phyloP scores from a whole-genome alignment of 257 asterid genomes.

The Cruciata laevipes region DNA sequence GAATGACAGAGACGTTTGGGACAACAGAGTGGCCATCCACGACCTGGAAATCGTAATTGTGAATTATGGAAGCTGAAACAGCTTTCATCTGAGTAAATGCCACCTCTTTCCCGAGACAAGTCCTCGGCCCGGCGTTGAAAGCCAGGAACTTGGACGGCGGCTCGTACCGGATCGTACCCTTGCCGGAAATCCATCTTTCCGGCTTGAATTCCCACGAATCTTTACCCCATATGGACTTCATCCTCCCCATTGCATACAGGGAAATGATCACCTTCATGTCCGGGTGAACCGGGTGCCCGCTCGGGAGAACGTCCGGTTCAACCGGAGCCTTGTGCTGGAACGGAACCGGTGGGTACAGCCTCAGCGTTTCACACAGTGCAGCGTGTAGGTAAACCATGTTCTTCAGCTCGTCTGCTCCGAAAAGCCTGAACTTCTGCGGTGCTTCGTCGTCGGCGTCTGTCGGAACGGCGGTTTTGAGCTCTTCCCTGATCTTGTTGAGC shows the following conservation, averaged over 20 bases:
- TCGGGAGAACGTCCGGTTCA: constrained; percentile 34
- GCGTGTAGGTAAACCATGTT: constrained; percentile 42
- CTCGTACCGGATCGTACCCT: constrained; percentile 33
- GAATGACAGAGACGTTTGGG: constrained; percentile 49
- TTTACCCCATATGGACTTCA: constrained; percentile 47
- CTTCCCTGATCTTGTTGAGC: constrained; percentile 31
- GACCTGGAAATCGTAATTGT: constrained; percentile 30
- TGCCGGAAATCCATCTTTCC: constrained; percentile 48
- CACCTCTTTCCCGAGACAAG: constrained; percentile 58
- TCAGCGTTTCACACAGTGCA: constrained; percentile 42
- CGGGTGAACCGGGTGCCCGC: constrained; percentile 45
- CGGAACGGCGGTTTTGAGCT: constrained; percentile 19
- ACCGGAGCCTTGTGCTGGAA: constrained; percentile 54
- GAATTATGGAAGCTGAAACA: constrained; percentile 41
- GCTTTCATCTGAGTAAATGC: constrained; percentile 43
- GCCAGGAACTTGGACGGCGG: constrained; percentile 57
- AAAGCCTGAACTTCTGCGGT: constrained; percentile 17
- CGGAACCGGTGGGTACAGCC: constrained; percentile 58
- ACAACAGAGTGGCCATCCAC: constrained; percentile 33
- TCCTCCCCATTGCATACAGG: constrained; percentile 57
- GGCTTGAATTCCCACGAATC: constrained; percentile 50
- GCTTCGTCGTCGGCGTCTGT: no score
- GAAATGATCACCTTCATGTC: constrained; percentile 42
- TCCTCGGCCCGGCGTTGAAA: constrained; percentile 66
- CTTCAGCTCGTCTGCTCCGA: constrained; percentile 21